A percentile compares a stretch with the other conserved stretches of the same genome.
These are phyloP conservation scores for Phytopythium oedochilum DNA, from an alignment of 352 stramenopile genomes.

Conservation along the genomic window DNA sequence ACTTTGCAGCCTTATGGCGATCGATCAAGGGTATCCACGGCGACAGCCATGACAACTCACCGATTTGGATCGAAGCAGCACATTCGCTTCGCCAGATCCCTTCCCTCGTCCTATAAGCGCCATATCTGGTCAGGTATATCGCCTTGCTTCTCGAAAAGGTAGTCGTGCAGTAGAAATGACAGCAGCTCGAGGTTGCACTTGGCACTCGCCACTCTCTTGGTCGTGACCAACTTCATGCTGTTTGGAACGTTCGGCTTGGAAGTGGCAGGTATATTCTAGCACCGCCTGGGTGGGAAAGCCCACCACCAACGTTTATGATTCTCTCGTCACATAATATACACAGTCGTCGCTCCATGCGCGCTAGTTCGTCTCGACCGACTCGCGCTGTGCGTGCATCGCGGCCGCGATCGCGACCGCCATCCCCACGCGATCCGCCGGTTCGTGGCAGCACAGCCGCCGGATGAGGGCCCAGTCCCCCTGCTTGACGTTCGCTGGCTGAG, in stretches of 20 bases:
- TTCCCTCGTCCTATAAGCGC: background rate
- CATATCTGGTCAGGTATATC: background rate
- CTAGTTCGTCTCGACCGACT: background rate
- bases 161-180: too few species aligned
- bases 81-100: background rate
- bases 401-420: slow-evolving; percentile 5
- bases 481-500: slow-evolving; percentile 18
- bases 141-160: background rate
- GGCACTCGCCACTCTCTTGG: too few species aligned
- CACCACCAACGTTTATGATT: too few species aligned
- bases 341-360: too few species aligned
- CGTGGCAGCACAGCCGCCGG: slow-evolving; percentile 16
- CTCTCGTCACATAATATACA: too few species aligned
- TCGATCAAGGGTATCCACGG: background rate
- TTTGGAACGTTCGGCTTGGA: too few species aligned
- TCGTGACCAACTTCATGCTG: too few species aligned
- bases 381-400: background rate
- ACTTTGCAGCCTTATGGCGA: too few species aligned
- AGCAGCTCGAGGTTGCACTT: too few species aligned
- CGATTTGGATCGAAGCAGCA: background rate
- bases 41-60: background rate
- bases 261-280: too few species aligned
- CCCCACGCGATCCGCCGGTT: slow-evolving; percentile 19
- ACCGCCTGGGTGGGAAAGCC: too few species aligned
- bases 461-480: slow-evolving; percentile 21